Base-by-base conservation (phyloP, 257 asterid species). In the Nicotiana otophora region DNA sequence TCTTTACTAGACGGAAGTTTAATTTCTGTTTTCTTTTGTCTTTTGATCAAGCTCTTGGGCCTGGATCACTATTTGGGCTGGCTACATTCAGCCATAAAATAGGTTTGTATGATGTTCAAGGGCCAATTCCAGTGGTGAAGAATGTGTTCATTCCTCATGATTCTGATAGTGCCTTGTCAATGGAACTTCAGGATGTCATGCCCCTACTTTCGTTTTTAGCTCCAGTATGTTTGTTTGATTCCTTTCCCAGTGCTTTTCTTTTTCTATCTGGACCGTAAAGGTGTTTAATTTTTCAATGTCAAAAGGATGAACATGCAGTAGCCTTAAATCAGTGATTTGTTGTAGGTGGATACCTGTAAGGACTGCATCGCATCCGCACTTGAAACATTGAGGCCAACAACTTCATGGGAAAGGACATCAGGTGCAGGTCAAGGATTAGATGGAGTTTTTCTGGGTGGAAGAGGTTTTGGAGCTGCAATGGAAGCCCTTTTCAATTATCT, bases 1-100 rank as follows among this genome's bases (percentile, higher is more conserved):
- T 51, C 36, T 77, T 33, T 65, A 48, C 17, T 4, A 23, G 57
- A 58, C 28, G 63, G 83, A 86, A 68, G 81, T 75, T 68, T 34
- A 60, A 78, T 78, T 61, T 64, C 83, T 51, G 57, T 81, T 82
- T 81, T 84, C 75, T 80, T 42, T 62, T 88, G 82, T 75, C 67
- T 83, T 78, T 39, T 81, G 82, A 66, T 87, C 82, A 92, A 96
- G 99, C 98, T 83, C 93, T 96, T 79, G 96, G 92, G 48, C 98
- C 99, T 15, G 99, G 98, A 65, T 96, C 99, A 75, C 98, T 96
- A 81, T 96, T 96, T 85, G 99, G 99, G 74, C 95, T 96, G 72
- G 98, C 98, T 75, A 94, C 97, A 16, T 93, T 96, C 89, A 96
- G 99, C 92, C 98, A 96, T 88, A 96, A 91, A 94, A 85, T 96